phyloP scores from a whole-genome alignment of 2,329 filamentous ascomycete genomes.

The Paramyrothecium sp. region DNA sequence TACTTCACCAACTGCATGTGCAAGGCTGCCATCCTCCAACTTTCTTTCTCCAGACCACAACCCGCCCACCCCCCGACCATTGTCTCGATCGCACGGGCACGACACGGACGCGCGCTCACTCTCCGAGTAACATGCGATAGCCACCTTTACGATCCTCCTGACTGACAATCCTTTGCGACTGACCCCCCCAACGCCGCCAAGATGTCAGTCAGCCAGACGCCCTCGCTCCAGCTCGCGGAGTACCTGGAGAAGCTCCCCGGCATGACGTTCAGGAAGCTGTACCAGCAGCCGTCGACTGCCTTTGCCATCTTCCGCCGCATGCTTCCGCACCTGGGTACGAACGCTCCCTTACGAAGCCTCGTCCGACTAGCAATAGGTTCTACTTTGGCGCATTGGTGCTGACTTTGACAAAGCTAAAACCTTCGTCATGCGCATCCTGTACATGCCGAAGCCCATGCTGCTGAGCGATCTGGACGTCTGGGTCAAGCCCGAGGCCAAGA shows the following conservation, averaged over 20 bases:
- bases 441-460: constrained; percentile 78
- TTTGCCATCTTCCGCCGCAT: constrained; percentile 96
- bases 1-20: no score
- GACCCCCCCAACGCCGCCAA: constrained; percentile 17
- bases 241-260: constrained; percentile 91
- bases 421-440: constrained; percentile 93
- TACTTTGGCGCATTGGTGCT: neutral
- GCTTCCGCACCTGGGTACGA: constrained; percentile 82
- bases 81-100: no score
- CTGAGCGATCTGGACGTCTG: constrained; percentile 81
- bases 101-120: no score
- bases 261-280: constrained; percentile 85
- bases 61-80: no score
- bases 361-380: neutral
- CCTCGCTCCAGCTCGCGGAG: constrained; percentile 68
- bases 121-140: no score
- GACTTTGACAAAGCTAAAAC: constrained; percentile 67
- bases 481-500: constrained; percentile 66
- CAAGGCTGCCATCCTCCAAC: no score
- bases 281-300: constrained; percentile 92
- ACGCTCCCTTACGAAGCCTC: neutral
- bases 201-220: constrained; percentile 45
- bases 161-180: constrained; percentile 11
- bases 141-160: constrained; percentile 12
- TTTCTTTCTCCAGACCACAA: no score